Evolutionary conservation across 2,329 filamentous ascomycete genomes (phyloP).

Genomic region (Aureobasidium vineae): DNA sequence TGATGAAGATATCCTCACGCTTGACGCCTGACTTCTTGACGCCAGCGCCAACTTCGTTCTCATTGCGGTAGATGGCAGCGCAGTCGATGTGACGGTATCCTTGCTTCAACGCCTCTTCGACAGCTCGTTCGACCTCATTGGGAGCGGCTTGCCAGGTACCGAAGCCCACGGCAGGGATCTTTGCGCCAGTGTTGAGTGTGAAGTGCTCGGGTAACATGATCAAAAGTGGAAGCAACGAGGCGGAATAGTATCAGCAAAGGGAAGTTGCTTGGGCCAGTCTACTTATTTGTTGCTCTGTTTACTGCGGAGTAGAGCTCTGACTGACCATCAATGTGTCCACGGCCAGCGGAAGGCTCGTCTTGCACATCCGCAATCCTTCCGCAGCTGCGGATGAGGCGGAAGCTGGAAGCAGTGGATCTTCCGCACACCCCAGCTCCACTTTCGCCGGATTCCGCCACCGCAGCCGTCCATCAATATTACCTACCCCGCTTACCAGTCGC

Average conservation of each 20-base stretch:
- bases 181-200: conserved; percentile 43
- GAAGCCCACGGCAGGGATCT: conserved; percentile 43
- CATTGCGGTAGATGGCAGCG: conserved; percentile 40
- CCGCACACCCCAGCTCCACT: neutral
- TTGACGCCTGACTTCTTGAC: conserved; percentile 33
- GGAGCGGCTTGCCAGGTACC: conserved; percentile 43
- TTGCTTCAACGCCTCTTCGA: conserved; percentile 39
- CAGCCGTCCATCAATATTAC: neutral
- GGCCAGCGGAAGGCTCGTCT: neutral
- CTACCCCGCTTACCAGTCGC: neutral
- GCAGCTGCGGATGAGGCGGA: neutral
- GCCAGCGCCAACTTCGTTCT: conserved; percentile 34
- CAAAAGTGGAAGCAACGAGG: neutral
- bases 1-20: conserved; percentile 41
- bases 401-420: neutral
- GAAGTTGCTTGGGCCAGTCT: neutral
- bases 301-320: neutral
- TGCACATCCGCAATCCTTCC: neutral
- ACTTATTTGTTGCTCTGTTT: neutral
- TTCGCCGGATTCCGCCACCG: neutral
- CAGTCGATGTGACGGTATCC: conserved; percentile 44
- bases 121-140: conserved; percentile 38
- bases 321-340: neutral
- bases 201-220: conserved; percentile 27
- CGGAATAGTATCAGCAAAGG: neutral